Conservation (phyloP, 2,329 filamentous ascomycete species). For the Diplodia corticola region DNA sequence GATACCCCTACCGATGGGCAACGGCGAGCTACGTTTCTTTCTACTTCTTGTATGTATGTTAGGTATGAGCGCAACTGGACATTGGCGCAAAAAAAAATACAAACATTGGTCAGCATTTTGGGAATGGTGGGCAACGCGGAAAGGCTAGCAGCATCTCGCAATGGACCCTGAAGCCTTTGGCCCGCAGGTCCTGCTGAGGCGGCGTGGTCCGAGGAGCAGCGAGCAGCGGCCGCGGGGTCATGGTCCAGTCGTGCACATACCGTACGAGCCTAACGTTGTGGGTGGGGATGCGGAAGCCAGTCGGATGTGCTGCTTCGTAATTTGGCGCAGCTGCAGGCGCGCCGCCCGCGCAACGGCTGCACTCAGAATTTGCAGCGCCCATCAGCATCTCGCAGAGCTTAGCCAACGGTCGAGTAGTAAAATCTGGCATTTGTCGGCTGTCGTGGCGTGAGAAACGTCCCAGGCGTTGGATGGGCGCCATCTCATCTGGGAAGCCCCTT, state of each 20-base stretch:
- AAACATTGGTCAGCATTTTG: not conserved
- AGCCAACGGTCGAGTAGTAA: not conserved
- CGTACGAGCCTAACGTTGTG: constrained; percentile 17
- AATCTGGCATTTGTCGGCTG: constrained; percentile 21
- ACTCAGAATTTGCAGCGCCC: not conserved
- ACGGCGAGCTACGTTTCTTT: not conserved
- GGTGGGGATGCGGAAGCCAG: constrained; percentile 6
- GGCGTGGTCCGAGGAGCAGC: not conserved
- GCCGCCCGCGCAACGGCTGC: not conserved
- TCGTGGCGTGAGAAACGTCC: constrained; percentile 22
- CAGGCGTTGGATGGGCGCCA: constrained; percentile 16
- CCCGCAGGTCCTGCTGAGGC: not conserved
- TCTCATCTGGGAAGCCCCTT: constrained; percentile 21
- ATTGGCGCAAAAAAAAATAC: not conserved
- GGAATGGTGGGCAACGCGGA: not conserved
- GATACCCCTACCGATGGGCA: not conserved
- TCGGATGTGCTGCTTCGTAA: constrained; percentile 11
- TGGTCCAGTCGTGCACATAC: not conserved
- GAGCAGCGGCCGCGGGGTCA: not conserved
- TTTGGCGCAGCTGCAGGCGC: not conserved
- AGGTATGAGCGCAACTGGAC: not conserved
- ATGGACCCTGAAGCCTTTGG: not conserved
- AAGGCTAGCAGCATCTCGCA: not conserved
- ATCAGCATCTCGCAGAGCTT: not conserved
- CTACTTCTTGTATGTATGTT: constrained; percentile 13